Evolutionary conservation across 768 basidiomycete species (phyloP), one percentile per base, ranked within the genome.

Genomic region (Boletales sp.): DNA sequence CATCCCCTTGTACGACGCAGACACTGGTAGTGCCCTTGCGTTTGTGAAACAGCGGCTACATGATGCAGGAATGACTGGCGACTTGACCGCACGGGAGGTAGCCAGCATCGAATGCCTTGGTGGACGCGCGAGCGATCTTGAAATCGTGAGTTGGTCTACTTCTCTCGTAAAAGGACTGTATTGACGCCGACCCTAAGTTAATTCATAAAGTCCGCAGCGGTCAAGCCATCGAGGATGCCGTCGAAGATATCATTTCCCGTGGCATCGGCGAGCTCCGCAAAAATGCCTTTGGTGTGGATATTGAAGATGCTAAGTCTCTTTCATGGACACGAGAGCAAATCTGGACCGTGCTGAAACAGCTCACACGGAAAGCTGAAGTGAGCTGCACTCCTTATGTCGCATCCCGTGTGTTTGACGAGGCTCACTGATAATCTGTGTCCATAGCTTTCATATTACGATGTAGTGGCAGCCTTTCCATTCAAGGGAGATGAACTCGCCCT

Each of bases 241-340:
- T 96, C 6, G 90, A 94, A 60, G 94, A 97, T 61, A 91, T 98
- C 58, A 81, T 96, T 52, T 69, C 70, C 18, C 79, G 90, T 14
- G 86, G 85, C 32, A 82, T 93, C 10, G 77, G 82, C 32, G 94
- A 96, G 65, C 71, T 98, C 44, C 75, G 89, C 41, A 97, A 97
- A 76, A 86, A 80, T 41, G 90, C 90, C 0, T 99, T 97, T 63
- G 95, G 94, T 0, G 94, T 96, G 56, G 94, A 96, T 61, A 68
- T 75, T 2, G 92, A 95, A 48, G 94, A 96, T 60, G 87, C 87
- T 3, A 94, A 92, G 68, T 73, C 63, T 41, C 68, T 95, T 35
- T 74, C 82, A 0, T 99, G 96, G 96, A 77, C 84, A 5, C 75
- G 86, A 41, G 86, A 91, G 53, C 93, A 98, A 62, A 93, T 82